Base-by-base conservation (phyloP, 176 grass and related monocot genomes). In the Triticum turgidum region DNA sequence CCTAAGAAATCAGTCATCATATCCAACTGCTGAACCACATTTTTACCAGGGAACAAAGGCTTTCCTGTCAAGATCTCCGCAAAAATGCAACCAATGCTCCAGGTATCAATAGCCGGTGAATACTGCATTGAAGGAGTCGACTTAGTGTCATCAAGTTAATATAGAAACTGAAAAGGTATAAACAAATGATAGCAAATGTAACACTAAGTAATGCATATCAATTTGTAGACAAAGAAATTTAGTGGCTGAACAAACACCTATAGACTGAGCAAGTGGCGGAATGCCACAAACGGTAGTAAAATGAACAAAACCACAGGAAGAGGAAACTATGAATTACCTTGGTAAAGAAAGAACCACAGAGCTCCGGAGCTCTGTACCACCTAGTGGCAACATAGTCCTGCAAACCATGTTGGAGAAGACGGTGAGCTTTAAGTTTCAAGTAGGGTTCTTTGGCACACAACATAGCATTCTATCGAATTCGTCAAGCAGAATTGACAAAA, bases 41-140 rank as follows among this genome's bases (percentile, higher is more conserved):
- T 98, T 91, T 98, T 98, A 14, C 97, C 97, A 64, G 97, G 97
- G 80, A 98, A 98, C 72, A 98, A 92, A 83, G 97, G 97, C 80
- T 96, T 98, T 78, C 97, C 97, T 41, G 92, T 94, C 73, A 98
- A 88, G 70, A 98, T 74, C 73, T 98, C 97, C 14, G 97, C 94
- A 87, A 98, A 98, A 87, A 98, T 98, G 92, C 97, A 98, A 81
- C 97, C 97, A 59, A 98, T 98, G 78, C 97, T 98, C 97, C 97
- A 98, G 47, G 93, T 94, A 88, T 98, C 97, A 83, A 98, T 94
- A 79, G 97, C 97, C 1, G 97, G 88, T 67, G 94, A 95, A 68
- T 98, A 98, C 97, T 97, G 88, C 88, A 91, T 33, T 72, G 71
- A 47, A 64, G 77, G 42, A 83, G 86, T 81, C 38, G 80, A 68